A percentile compares a stretch with the other conserved stretches of the same genome.
Evolutionary conservation across 2,329 filamentous ascomycete species (phyloP).

Genomic region (Emericellopsis cladophorae): DNA sequence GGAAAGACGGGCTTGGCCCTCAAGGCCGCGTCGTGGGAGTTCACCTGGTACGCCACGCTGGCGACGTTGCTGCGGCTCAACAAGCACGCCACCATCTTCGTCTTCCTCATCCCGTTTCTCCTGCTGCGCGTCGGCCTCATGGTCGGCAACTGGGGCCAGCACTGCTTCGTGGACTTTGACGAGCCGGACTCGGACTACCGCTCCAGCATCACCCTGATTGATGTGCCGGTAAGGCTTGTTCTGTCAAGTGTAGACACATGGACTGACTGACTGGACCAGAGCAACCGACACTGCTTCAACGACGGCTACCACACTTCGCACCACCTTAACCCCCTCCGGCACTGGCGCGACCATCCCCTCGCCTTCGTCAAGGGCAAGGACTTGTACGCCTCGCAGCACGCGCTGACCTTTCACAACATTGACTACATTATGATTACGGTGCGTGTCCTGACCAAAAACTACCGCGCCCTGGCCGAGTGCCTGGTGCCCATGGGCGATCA

Average conservation of each 20-base stretch:
- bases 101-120: slow-evolving; percentile 52
- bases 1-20: slow-evolving; percentile 40
- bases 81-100: slow-evolving; percentile 46
- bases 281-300: slow-evolving; percentile 73
- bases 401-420: slow-evolving; percentile 69
- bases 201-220: slow-evolving; percentile 68
- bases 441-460: slow-evolving; percentile 57
- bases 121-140: slow-evolving; percentile 60
- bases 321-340: slow-evolving; percentile 63
- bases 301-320: slow-evolving; percentile 76
- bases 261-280: slow-evolving; percentile 30
- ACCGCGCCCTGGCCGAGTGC: slow-evolving; percentile 53
- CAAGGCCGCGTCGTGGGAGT: slow-evolving; percentile 49
- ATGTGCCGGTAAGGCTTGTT: slow-evolving; percentile 52
- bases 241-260: neutral
- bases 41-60: slow-evolving; percentile 37
- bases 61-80: slow-evolving; percentile 22
- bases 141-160: slow-evolving; percentile 77
- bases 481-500: slow-evolving; percentile 64
- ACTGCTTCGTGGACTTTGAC: slow-evolving; percentile 64
- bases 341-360: slow-evolving; percentile 71
- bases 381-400: slow-evolving; percentile 52
- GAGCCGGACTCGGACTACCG: slow-evolving; percentile 68
- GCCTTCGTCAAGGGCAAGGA: slow-evolving; percentile 60
- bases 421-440: slow-evolving; percentile 70